Conservation (phyloP, 768 basidiomycete genomes). For the Russula lepida region DNA sequence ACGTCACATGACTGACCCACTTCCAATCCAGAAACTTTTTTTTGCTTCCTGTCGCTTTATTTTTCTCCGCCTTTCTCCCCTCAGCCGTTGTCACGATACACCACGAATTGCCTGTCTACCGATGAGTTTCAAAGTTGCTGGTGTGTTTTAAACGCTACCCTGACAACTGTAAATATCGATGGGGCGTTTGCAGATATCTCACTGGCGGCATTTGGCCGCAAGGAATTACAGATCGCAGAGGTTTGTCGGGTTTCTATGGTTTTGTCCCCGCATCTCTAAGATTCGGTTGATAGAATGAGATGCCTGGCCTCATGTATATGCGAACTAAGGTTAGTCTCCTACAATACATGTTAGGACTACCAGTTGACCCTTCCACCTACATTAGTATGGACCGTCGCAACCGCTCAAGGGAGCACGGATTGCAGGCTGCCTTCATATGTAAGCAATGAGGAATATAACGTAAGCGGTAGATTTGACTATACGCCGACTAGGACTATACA, state of each 20-base stretch:
- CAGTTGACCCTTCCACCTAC: conserved; percentile 21
- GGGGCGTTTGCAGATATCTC: conserved; percentile 58
- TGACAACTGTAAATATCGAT: conserved; percentile 9
- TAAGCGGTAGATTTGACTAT: conserved; percentile 5
- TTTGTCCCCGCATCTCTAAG: conserved; percentile 19
- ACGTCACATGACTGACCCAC: background rate
- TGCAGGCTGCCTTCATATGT: conserved; percentile 98
- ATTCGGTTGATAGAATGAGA: conserved; percentile 56
- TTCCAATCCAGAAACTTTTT: background rate
- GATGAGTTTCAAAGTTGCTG: conserved; percentile 90
- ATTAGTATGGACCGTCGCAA: conserved; percentile 66
- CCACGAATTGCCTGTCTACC: conserved; percentile 20
- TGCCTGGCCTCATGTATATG: conserved; percentile 94
- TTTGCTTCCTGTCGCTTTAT: conserved; percentile 14
- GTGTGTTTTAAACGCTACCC: conserved; percentile 32
- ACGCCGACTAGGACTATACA: conserved; percentile 76
- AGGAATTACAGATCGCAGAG: conserved; percentile 99
- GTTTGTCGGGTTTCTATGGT: conserved; percentile 35
- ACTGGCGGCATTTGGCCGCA: conserved; percentile 98
- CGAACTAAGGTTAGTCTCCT: conserved; percentile 60
- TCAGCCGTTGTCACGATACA: conserved; percentile 1
- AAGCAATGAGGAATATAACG: conserved; percentile 22
- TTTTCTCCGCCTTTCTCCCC: conserved; percentile 22
- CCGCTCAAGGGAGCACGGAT: conserved; percentile 93
- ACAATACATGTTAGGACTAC: conserved; percentile 4